A percentile compares a stretch with the other conserved stretches of the same genome.
Conservation (phyloP, 1,284 basidiomycete genomes). For the Singerocomus rubriflavus region DNA sequence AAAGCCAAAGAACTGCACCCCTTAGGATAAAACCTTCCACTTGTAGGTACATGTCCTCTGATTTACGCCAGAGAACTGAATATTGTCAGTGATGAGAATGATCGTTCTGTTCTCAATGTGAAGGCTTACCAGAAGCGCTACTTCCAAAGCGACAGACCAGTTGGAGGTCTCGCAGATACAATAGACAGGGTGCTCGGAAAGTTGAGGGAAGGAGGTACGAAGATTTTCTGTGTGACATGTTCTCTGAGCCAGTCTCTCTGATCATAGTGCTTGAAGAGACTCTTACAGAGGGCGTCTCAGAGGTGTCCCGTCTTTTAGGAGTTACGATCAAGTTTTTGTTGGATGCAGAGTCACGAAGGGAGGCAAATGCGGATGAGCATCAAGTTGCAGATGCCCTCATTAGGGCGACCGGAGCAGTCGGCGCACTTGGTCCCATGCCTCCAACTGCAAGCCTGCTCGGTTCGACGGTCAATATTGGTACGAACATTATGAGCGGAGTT, state of each 20-base stretch:
- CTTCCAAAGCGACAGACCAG: background rate
- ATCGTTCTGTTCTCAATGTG: background rate
- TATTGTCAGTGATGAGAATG: conserved; percentile 2
- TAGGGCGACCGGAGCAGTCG: background rate
- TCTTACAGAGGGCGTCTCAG: background rate
- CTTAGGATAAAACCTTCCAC: conserved; percentile 1
- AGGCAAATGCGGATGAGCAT: background rate
- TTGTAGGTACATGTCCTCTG: conserved; percentile 4
- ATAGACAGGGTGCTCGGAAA: background rate
- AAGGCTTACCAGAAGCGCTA: background rate
- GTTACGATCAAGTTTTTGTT: conserved; percentile 1
- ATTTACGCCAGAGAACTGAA: background rate
- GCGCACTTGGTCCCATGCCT: background rate
- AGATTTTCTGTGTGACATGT: background rate
- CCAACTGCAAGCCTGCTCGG: background rate
- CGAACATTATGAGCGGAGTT: background rate
- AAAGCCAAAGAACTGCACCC: background rate
- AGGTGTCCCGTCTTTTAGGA: background rate
- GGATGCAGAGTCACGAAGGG: background rate
- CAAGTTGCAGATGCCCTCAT: background rate
- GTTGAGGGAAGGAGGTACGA: conserved; percentile 1
- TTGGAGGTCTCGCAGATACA: background rate
- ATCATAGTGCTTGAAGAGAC: conserved; percentile 6
- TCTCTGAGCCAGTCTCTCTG: background rate
- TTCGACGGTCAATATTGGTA: background rate